phyloP scores from a whole-genome alignment of 2,329 filamentous ascomycete genomes.

The Fusarium sp. region DNA sequence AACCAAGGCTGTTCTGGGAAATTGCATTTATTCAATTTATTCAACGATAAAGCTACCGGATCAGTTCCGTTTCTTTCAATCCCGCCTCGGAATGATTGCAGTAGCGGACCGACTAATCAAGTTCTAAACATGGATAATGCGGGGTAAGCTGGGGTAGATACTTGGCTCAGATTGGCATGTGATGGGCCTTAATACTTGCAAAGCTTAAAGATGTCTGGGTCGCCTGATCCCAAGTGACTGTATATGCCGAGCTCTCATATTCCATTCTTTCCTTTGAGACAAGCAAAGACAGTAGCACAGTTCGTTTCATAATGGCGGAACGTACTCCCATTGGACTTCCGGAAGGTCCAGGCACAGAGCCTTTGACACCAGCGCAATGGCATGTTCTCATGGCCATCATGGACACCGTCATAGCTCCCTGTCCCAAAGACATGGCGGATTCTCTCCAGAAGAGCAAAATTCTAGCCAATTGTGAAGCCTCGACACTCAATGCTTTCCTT shows the following conservation, averaged over 20 bases:
- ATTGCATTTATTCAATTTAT: too few relatives aligned
- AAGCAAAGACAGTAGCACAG: fast-evolving
- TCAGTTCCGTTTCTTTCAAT: not conserved
- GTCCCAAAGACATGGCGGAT: not conserved
- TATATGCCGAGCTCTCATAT: too few relatives aligned
- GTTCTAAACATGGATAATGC: not conserved
- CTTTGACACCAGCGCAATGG: conserved; percentile 3
- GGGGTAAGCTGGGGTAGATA: not conserved
- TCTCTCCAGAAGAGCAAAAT: not conserved
- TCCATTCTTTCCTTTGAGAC: fast-evolving
- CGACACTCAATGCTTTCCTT: not conserved
- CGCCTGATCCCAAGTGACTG: not conserved
- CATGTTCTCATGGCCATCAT: conserved; percentile 3
- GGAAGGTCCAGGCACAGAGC: not conserved
- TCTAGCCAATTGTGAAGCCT: not conserved
- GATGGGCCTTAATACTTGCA: not conserved
- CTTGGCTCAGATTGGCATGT: not conserved
- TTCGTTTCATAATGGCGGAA: not conserved
- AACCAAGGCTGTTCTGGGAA: too few relatives aligned
- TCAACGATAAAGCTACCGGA: too few relatives aligned
- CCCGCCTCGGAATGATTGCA: too few relatives aligned
- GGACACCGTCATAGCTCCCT: conserved; percentile 3
- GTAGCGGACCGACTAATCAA: too few relatives aligned
- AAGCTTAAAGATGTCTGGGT: not conserved
- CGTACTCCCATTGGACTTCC: not conserved